A percentile compares a stretch with the other conserved stretches of the same genome.
These are phyloP conservation scores for Saturnispora hagleri DNA, from an alignment of 805 yeast genomes.

Conservation along the genomic window DNA sequence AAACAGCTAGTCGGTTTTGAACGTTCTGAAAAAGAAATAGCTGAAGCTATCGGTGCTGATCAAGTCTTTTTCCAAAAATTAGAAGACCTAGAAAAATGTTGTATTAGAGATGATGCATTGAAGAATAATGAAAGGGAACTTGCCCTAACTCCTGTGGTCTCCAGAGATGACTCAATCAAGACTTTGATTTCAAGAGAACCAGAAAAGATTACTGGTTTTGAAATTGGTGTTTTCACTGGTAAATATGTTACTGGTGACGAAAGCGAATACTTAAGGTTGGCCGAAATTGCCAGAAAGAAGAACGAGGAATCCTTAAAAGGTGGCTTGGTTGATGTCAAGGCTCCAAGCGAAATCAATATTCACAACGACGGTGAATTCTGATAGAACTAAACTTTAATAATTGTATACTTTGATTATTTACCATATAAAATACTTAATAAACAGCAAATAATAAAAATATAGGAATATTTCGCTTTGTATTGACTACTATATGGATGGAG, in stretches of 20 bases:
- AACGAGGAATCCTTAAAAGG: slow-evolving; percentile 37
- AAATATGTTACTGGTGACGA: slow-evolving; percentile 91
- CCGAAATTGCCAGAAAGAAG: slow-evolving; percentile 74
- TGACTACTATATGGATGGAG: neutral
- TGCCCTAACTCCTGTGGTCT: slow-evolving; percentile 29
- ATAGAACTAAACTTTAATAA: neutral
- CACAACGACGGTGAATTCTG: slow-evolving; percentile 48
- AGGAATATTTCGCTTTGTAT: neutral
- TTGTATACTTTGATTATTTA: neutral
- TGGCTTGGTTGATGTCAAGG: slow-evolving; percentile 59
- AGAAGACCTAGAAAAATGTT: slow-evolving; percentile 75
- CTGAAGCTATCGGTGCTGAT: slow-evolving; percentile 79
- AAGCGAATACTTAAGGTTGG: slow-evolving; percentile 67
- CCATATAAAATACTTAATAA: neutral
- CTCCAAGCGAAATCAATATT: slow-evolving; percentile 58
- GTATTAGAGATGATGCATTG: slow-evolving; percentile 33
- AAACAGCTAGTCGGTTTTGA: slow-evolving; percentile 86
- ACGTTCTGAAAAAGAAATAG: slow-evolving; percentile 65
- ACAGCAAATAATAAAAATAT: neutral
- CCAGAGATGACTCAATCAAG: slow-evolving; percentile 23
- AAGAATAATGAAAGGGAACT: slow-evolving; percentile 26
- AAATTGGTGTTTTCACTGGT: slow-evolving; percentile 96
- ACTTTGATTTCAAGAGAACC: slow-evolving; percentile 19
- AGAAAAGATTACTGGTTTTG: slow-evolving; percentile 51
- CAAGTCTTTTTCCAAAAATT: slow-evolving; percentile 80